Evolutionary conservation across 1,139 yeast species (phyloP), one percentile per base, ranked within the genome.

Genomic region (Petasospora fabianii): DNA sequence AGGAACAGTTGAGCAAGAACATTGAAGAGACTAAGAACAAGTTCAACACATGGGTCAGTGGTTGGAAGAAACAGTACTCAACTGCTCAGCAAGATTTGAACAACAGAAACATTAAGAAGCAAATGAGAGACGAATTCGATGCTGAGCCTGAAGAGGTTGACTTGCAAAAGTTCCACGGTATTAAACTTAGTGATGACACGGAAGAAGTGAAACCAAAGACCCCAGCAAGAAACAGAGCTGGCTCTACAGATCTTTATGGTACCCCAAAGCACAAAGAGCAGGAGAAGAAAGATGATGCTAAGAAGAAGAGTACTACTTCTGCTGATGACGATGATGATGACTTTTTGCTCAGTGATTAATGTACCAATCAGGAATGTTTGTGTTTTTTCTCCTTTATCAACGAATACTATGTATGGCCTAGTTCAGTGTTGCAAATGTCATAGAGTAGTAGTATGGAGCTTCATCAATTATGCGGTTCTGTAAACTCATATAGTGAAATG

Each of bases 1-100:
- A 76, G 54, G 86, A 84, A 40, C 77, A 80, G 36, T 73, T 87
- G 44, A 70, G 77, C 38, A 83, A 82, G 56, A 94, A 95, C 21
- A 71, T 88, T 38, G 90, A 82, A 55, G 97, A 88, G 54, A 92
- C 97, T 1, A 77, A 82, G 44, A 71, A 77, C 34, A 84, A 84
- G 38, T 77, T 92, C 43, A 81, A 84, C 49, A 76, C 80, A 19
- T 88, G 97, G 95, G 83, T 90, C 44, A 77, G 78, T 50, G 87
- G 83, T 31, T 45, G 59, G 51, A 51, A 56, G 47, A 51, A 46
- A 30, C 47, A 48, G 52, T 55, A 46, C 41, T 50, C 43, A 42
- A 53, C 43, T 51, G 59, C 48, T 4, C 53, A 54, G 35, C 50
- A 51, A 36, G 54, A 55, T 30, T 36, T 49, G 38, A 44, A 49